Evolutionary conservation across 768 basidiomycete genomes (phyloP), one percentile per base, ranked within the genome.

Genomic region (Amanita pseudoporphyria): DNA sequence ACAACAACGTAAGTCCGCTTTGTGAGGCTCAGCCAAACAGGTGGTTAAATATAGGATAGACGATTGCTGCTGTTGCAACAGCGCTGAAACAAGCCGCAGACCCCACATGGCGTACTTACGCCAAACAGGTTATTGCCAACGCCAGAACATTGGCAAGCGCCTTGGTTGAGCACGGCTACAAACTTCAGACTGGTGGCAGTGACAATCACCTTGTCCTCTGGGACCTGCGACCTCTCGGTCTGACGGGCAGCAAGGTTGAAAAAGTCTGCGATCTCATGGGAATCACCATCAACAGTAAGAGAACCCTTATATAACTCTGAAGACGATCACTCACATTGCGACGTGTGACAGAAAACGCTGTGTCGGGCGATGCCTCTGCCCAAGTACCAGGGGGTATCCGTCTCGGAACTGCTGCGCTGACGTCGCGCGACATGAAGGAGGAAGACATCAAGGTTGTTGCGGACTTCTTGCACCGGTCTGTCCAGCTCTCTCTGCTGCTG

Each of bases 211-310:
- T 98, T 56, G 84, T 98, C 43, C 85, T 99, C 43, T 97, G 94
- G 95, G 96, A 98, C 62, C 79, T 97, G 53, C 81, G 96, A 31
- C 96, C 96, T 26, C 76, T 96, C 54, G 87, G 90, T 43, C 71
- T 98, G 63, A 97, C 96, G n/a, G 96, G 96, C 44, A 88, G 84
- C 74, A 98, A 98, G 71, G 82, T 99, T 51, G 95, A 97, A 76
- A 97, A 96, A 76, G 81, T 99, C 58, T 96, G 96, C 67, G 95
- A 98, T 64, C 76, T 96, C 45, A 81, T 91, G 66, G 91, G 91
- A 52, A 96, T 98, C 64, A 97, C 94, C 28, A 91, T 97, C 69
- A 92, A 93, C 73, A 92, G 88, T 90, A 57, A 58, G 86, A 68
- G 19, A 42, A 26, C 2, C 21, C n/a, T 12, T 47, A 24, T 33